Conservation (phyloP, 2,329 filamentous ascomycete species). For the Beauveria medogensis region DNA sequence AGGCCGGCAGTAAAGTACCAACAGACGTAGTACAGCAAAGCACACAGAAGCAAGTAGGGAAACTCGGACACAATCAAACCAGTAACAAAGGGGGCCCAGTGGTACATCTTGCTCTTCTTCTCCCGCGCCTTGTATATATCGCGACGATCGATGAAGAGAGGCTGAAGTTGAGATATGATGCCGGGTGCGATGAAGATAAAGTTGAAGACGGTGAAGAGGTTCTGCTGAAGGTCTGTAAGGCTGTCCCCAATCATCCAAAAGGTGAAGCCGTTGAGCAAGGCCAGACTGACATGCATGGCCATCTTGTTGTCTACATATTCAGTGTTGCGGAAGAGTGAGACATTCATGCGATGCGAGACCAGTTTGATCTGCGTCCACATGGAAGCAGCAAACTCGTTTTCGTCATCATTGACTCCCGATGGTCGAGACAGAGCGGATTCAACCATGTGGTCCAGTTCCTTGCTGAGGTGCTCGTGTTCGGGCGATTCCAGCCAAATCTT, state of each 20-base stretch:
- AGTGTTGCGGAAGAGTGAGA: constrained; percentile 25
- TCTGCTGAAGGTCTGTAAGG: not conserved
- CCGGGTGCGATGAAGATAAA: constrained; percentile 22
- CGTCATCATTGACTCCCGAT: constrained; percentile 25
- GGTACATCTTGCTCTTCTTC: constrained; percentile 42
- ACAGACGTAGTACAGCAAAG: not conserved
- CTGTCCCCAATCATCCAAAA: not conserved
- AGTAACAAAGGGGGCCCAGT: constrained; percentile 42
- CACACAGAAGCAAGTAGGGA: constrained; percentile 14
- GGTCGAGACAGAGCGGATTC: no score
- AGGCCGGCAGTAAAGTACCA: not conserved
- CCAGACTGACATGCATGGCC: no score
- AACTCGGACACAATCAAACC: constrained; percentile 33
- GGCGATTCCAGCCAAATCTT: no score
- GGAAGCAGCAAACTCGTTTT: not conserved
- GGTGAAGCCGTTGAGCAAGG: constrained; percentile 16
- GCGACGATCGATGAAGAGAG: constrained; percentile 38
- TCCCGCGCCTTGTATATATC: constrained; percentile 42
- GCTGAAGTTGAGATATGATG: constrained; percentile 29
- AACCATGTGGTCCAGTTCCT: no score
- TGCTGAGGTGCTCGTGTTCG: no score
- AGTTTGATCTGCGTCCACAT: not conserved
- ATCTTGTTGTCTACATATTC: no score
- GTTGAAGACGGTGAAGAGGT: not conserved
- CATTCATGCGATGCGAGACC: not conserved